Evolutionary conservation across 2,329 filamentous ascomycete genomes (phyloP), one percentile per base, ranked within the genome.

Genomic region (Penicillium sp.): DNA sequence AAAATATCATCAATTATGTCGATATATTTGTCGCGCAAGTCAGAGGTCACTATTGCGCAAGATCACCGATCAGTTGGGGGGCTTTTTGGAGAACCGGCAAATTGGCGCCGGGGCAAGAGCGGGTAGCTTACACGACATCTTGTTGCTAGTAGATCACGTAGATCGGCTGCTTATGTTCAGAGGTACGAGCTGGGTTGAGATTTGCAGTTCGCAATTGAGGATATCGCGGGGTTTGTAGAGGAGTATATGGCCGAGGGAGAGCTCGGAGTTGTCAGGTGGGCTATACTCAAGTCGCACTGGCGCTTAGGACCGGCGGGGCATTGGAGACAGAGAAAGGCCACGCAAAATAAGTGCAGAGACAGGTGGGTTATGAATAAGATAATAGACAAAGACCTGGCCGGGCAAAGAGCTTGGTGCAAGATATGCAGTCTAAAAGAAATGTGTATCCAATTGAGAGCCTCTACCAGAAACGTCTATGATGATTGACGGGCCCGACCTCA

Each of bases 1-100:
- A 88, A 78, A 65, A 88, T 88, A 33, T 78, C 77, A 72, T 88
- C 86, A 65, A 88, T 88, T 70, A 87, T 85, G 66, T 75, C 75
- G 44, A 80, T 77, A 70, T 86, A 86, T 52, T 75, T 75, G 52
- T 76, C 75, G 70, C 79, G 77, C 47, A 77, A 69, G 60, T 82
- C 80, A 36, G 77, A 67, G 36, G 82, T 74, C 60, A 85, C 80
- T 82, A 66, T 64, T 49, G 59, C 51, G 52, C 51, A 55, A 41
- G 39, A 57, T 61, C 61, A 65, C 59, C 62, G 62, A 63, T 64
- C 61, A 67, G 63, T 61, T 62, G 12, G 38, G 56, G 57, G 60
- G 53, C 49, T 38, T 44, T 58, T 61, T 54, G 61, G 60, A 59
- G 60, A 54, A 49, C 53, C 61, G 63, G 62, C 55, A 58, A 53